Evolutionary conservation across 108 stramenopile species (phyloP).

Genomic region (Cyclotella cryptica): DNA sequence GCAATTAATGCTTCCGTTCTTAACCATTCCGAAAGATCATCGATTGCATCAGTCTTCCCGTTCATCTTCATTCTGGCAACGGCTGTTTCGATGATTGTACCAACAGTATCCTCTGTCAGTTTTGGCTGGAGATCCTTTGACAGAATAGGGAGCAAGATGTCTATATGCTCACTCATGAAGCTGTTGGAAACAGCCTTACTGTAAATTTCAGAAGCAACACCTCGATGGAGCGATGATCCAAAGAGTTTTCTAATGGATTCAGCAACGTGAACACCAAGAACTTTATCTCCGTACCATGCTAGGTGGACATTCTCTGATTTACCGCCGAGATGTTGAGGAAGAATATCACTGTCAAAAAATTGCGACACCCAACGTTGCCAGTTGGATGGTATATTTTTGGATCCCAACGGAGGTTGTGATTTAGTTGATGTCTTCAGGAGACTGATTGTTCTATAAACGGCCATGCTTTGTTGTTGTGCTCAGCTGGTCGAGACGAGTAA

Average conservation of each 20-base stretch:
- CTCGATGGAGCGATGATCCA: constrained; percentile 11
- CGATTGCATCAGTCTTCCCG: background rate
- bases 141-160: constrained; percentile 1
- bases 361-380: background rate
- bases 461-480: too few relatives aligned
- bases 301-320: constrained; percentile 12
- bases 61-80: background rate
- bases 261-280: background rate
- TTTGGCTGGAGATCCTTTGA: constrained; percentile 1
- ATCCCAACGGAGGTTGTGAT: background rate
- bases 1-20: constrained; percentile 11
- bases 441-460: too few relatives aligned
- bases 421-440: too few relatives aligned
- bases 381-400: background rate
- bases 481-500: too few relatives aligned
- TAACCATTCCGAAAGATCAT: constrained; percentile 14
- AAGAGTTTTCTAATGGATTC: background rate
- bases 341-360: constrained; percentile 1
- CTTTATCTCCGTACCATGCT: constrained; percentile 26
- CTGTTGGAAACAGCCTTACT: constrained; percentile 5
- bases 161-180: constrained; percentile 1
- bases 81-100: constrained; percentile 16
- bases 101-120: background rate
- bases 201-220: constrained; percentile 18
- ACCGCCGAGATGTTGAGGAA: constrained; percentile 10